Base-by-base conservation (phyloP, 108 stramenopile genomes). In the Heterococcus sp. region DNA sequence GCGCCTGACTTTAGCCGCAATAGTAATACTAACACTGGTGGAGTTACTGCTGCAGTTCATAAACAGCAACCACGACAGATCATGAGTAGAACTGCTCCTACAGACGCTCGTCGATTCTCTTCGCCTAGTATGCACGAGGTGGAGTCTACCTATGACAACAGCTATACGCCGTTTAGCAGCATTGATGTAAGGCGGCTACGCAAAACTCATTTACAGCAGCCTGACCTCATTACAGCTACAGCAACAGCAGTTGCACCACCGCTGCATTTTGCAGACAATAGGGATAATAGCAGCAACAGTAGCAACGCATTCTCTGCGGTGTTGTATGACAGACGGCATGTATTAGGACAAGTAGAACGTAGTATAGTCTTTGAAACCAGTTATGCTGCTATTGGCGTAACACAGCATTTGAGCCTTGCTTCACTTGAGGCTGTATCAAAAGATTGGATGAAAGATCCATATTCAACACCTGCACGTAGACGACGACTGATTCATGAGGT, bases 401-500 rank as follows among this genome's bases (percentile, higher is more conserved):
- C 8, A 8, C 8, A 8, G 21, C 46, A 21, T 8, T 58, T 58
- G 46, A 58, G 46, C 46, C 46, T 14, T 58, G 46, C 21, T 8
- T 8, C 46, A 58, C 46, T 81, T 2, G 34, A 46, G 8, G 79
- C 67, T 34, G 4, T 72, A 66, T 36, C 79, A 0, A 46, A 63
- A 2, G 79, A 81, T 34, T 81, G 79, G 79, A 81, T 71, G n/a
- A 81, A 66, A n/a, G 79, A 81, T 29, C 79, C 79, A 36, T 81
- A 40, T 31, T 81, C 79, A 32, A 81, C 79, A 27, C 79, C 79
- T 0, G 79, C 79, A 30, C 65, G 79, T 3, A 71, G 79, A n/a
- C 79, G 79, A 21, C 35, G 79, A 39, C 72, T 81, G 34, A 81
- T 81, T 32, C 58, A 81, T 37, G 79, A 81, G 1, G 79, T 29